Evolutionary conservation across 2,329 filamentous ascomycete species (phyloP), one percentile per base, ranked within the genome.

Genomic region (Cladosporium phlei): DNA sequence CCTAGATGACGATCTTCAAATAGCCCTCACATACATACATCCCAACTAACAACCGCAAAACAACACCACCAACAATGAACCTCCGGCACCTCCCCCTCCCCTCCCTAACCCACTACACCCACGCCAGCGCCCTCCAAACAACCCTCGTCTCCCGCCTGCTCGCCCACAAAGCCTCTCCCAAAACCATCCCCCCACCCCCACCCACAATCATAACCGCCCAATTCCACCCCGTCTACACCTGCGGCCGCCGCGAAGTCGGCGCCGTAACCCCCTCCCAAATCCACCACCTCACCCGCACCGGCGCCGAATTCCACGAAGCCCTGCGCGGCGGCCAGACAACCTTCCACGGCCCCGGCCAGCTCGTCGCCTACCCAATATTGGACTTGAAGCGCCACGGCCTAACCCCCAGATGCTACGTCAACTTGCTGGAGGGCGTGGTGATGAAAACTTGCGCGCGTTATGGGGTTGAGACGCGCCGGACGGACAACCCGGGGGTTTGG

Each of bases 301-400:
- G 69, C 27, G 85, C 84, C 3, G 71, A 78, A n/a, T 80, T 93
- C 57, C 67, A 79, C 33, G 76, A 82, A 58, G 85, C 87, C 11
- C 77, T 82, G n/a, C 82, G 93, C 46, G 93, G 93, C 51, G 93
- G 93, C 0, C 82, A 95, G 55, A 90, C 88, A 0, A 97, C 93
- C 2, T 97, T 95, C 70, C 93, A 98, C 64, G 93, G 91, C 0
- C 93, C 91, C 0, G 91, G 91, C 0, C 93, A 98, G 65, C 70
- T 95, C 38, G 86, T 96, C 27, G 80, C 90, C n/a, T 98, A 95
- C 73, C 88, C 91, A 3, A 80, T 96, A 40, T 65, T 95, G n/a
- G 88, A 95, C 65, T 76, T 97, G 47, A 80, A 79, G 46, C 74
- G 78, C 9, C 78, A 88, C 54, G 69, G 70, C 0, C 71, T 93